Evolutionary conservation across 2,329 filamentous ascomycete genomes (phyloP), one percentile per base, ranked within the genome.

Genomic region (Beauveria bassiana): DNA sequence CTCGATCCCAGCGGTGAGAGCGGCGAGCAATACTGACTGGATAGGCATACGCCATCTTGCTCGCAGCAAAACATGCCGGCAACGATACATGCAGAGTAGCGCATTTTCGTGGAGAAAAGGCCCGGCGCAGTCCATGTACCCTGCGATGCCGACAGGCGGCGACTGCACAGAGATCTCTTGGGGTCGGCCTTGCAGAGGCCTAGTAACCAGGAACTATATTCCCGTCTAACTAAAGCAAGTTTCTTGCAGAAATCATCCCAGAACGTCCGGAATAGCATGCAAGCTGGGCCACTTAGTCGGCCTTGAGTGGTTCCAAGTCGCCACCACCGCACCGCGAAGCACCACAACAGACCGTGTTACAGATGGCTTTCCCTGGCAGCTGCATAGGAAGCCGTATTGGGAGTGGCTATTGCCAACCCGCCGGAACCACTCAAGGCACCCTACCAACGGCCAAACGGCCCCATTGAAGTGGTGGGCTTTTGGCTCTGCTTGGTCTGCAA

Each of bases 381-480:
- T 60, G 49, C 57, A 60, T 52, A 9, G 24, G 24, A 46, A 42
- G 47, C 49, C 34, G 38, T 52, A 40, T 51, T 45, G 45, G 43
- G 46, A 56, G 49, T 53, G 47, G 57, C 47, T 47, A 51, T 46
- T 31, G 49, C 57, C 49, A 59, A 47, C 45, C 55, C 28, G 45
- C 56, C 24, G 57, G 57, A 45, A 59, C 57, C 57, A 59, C 34
- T 24, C 31, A 40, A 18, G 45, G 28, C 40, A 52, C 26, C 40
- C 49, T 46, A 60, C 46, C 47, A 60, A 53, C 49, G 49, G 45
- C 56, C 57, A 46, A 52, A 38, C 40, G 26, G 47, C 26, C 38
- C 57, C 57, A 60, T 60, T 57, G 46, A 53, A 52, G 58, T 64
- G 62, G 65, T 64, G 63, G 61, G 60, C 61, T 47, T 61, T 31